These are phyloP conservation scores for Hypoxylon subgilvum DNA, from an alignment of 495 filamentous ascomycete species.

Conservation along the genomic window DNA sequence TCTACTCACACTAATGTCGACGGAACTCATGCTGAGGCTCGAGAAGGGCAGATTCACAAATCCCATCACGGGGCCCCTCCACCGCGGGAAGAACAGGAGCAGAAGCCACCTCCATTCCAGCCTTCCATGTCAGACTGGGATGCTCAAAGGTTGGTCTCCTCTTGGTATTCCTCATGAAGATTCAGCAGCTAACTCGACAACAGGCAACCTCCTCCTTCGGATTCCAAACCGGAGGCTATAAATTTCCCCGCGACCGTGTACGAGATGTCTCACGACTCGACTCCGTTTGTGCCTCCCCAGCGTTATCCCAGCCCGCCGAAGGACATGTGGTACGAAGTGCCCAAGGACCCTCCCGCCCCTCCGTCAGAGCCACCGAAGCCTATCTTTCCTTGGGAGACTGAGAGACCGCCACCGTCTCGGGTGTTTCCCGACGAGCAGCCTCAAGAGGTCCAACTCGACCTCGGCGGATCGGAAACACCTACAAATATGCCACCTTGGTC, in stretches of 20 bases:
- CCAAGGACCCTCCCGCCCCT: conserved; percentile 63
- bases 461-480: conserved; percentile 5
- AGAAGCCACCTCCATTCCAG: conserved; percentile 38
- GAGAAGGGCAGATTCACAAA: conserved; percentile 49
- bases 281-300: conserved; percentile 74
- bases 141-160: conserved; percentile 46
- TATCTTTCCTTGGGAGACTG: conserved; percentile 86
- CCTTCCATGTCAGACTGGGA: conserved; percentile 46
- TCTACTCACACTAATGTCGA: conserved; percentile 29
- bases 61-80: conserved; percentile 37
- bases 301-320: conserved; percentile 82
- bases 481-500: conserved; percentile 32
- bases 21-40: conserved; percentile 47
- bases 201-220: conserved; percentile 74
- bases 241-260: conserved; percentile 77
- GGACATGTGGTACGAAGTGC: conserved; percentile 83
- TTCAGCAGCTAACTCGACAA: conserved; percentile 24
- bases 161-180: background rate
- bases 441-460: conserved; percentile 15
- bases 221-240: conserved; percentile 77
- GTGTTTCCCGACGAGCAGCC: conserved; percentile 63
- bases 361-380: conserved; percentile 63
- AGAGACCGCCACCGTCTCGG: conserved; percentile 69
- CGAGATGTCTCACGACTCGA: conserved; percentile 72
- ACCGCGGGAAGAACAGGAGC: conserved; percentile 34